phyloP scores from a whole-genome alignment of 2,329 filamentous ascomycete species.

The Talaromyces marneffei region DNA sequence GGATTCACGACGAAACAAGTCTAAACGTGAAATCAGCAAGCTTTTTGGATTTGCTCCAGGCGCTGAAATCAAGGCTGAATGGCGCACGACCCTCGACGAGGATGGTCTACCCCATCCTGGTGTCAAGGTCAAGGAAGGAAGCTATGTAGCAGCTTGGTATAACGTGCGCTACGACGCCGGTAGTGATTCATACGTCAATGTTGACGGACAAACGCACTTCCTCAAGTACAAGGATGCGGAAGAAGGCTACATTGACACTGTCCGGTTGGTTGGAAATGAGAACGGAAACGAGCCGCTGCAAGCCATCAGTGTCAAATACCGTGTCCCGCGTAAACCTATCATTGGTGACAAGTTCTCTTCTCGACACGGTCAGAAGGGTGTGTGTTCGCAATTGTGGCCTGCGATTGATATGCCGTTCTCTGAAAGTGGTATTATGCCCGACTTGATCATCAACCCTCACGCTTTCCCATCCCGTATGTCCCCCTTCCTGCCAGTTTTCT shows the following conservation, averaged over 20 bases:
- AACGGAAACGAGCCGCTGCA: constrained; percentile 76
- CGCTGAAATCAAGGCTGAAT: constrained; percentile 63
- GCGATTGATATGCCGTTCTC: constrained; percentile 92
- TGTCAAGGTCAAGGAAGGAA: constrained; percentile 68
- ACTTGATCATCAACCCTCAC: constrained; percentile 98
- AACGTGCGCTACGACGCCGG: constrained; percentile 69
- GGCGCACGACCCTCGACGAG: constrained; percentile 69
- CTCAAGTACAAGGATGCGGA: constrained; percentile 94
- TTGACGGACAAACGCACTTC: constrained; percentile 78
- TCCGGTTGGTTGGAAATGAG: constrained; percentile 83
- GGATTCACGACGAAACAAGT: constrained; percentile 57
- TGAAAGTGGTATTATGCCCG: constrained; percentile 91
- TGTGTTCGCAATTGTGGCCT: constrained; percentile 93
- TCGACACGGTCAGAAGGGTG: constrained; percentile 96
- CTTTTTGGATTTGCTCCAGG: constrained; percentile 87
- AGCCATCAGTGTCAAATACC: constrained; percentile 85
- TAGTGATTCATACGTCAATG: constrained; percentile 72
- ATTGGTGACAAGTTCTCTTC: constrained; percentile 99
- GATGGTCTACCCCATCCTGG: constrained; percentile 84
- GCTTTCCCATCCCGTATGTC: constrained; percentile 82
- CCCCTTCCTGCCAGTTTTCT: background rate
- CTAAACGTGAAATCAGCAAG: constrained; percentile 65
- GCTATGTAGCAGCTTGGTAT: constrained; percentile 84
- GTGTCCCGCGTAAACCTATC: constrained; percentile 79
- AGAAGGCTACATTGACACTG: constrained; percentile 82